Base-by-base conservation (phyloP, 805 yeast species). In the Phaffomyces antillensis region DNA sequence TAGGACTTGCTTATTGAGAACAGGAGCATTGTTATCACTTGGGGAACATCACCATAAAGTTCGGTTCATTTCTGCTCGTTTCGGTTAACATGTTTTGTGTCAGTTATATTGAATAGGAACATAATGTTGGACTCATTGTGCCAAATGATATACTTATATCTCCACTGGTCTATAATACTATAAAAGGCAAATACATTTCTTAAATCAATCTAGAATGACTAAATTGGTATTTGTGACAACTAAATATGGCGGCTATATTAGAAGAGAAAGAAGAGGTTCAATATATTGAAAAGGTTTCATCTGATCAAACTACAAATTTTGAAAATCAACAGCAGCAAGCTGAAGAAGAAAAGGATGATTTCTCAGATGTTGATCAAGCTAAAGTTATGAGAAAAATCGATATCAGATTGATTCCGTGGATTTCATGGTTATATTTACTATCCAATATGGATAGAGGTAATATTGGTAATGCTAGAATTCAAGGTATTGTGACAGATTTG, bases 391-490 rank as follows among this genome's bases (percentile, higher is more conserved):
- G 60, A 35, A 70, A 70, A 49, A 58, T 72, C 56, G 77, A 73
- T 45, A 45, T 56, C 36, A 59, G 59, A 32, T 46, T 72, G 4
- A 56, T 72, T 44, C 76, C 77, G 0, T 48, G 69, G 37, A 60
- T 72, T 47, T 57, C 67, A 10, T 36, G 64, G 33, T 52, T 71
- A 39, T 73, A 72, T 54, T 66, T 73, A 43, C 56, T 73, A 24
- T 67, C 75, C 9, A 65, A 65, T 38, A 61, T 77, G 50, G 82
- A 77, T 57, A 66, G 76, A 50, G 70, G 77, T 5, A 76, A 76
- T 52, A 73, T 77, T 45, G 80, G 81, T 47, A 77, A 77, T 55
- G 81, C 81, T 8, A 66, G 65, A 34, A 63, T 72, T 11, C 79
- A 76, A 12, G 81, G 81, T 12, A 48, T 76, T 37, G 58, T 61